Percentiles rank a stretch among this genome's conserved stretches.
Evolutionary conservation across 1,284 basidiomycete genomes (phyloP).

Genomic region (Tetrapyrgos nigripes): DNA sequence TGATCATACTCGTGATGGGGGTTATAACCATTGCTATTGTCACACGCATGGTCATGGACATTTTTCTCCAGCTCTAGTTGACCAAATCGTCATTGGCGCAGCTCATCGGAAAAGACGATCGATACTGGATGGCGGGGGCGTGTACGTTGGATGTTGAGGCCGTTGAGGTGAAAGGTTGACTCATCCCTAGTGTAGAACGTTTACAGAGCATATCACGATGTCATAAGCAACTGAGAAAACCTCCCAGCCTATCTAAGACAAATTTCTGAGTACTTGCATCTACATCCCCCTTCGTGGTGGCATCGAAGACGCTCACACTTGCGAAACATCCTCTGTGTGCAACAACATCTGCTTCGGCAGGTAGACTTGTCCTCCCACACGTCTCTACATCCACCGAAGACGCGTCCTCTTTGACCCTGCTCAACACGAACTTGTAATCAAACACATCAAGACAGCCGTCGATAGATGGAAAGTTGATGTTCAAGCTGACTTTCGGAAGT

Average conservation of each 20-base stretch:
- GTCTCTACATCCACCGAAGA: slow-evolving; percentile 45
- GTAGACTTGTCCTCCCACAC: slow-evolving; percentile 48
- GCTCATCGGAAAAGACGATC: too few relatives aligned
- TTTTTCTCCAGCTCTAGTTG: too few relatives aligned
- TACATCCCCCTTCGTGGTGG: slow-evolving; percentile 51
- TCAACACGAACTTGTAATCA: slow-evolving; percentile 52
- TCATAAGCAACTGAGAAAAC: slow-evolving; percentile 35
- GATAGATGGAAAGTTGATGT: slow-evolving; percentile 57
- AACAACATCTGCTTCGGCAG: slow-evolving; percentile 46
- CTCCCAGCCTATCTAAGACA: slow-evolving; percentile 43
- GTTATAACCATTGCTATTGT: too few relatives aligned
- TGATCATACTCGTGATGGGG: too few relatives aligned
- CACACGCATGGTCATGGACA: too few relatives aligned
- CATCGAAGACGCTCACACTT: slow-evolving; percentile 54
- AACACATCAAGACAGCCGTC: slow-evolving; percentile 41
- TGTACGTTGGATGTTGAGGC: too few relatives aligned
- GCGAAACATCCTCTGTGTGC: slow-evolving; percentile 45
- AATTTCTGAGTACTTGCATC: slow-evolving; percentile 43
- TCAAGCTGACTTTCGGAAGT: slow-evolving; percentile 47
- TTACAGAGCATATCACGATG: too few relatives aligned
- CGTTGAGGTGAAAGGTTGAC: too few relatives aligned
- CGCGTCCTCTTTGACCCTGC: slow-evolving; percentile 41
- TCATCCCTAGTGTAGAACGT: too few relatives aligned
- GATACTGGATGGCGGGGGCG: too few relatives aligned
- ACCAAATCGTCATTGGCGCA: too few relatives aligned